A percentile compares a stretch with the other conserved stretches of the same genome.
Conservation (phyloP, 495 filamentous ascomycete species). For the Pseudomonodictys pantanalensis region DNA sequence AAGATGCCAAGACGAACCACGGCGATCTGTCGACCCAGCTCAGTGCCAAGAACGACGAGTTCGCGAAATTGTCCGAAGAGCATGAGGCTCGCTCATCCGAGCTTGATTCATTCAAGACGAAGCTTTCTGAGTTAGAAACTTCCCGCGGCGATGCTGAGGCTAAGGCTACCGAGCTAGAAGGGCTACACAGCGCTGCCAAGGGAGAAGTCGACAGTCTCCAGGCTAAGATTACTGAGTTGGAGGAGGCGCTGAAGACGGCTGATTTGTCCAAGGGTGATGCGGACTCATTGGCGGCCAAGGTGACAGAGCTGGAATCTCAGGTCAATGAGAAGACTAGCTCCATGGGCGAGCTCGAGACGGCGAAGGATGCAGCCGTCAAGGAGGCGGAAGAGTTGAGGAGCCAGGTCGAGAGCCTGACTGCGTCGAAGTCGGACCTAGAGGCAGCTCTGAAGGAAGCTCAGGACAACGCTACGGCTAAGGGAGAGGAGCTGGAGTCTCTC, state of each 20-base stretch:
- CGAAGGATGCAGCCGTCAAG: background rate
- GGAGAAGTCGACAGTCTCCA: constrained; percentile 2
- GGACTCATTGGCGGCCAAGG: background rate
- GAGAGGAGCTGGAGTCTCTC: background rate
- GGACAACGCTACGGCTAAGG: background rate
- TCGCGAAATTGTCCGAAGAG: background rate
- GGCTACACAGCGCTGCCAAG: no score
- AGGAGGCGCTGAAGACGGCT: background rate
- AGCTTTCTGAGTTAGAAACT: background rate
- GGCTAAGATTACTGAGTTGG: constrained; percentile 9
- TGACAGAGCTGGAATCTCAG: constrained; percentile 11
- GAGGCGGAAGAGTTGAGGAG: background rate
- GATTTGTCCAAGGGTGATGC: background rate
- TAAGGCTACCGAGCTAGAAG: no score
- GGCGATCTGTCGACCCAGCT: background rate
- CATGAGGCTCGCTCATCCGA: background rate
- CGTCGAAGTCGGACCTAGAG: background rate
- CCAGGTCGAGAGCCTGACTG: background rate
- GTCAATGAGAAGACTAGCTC: constrained; percentile 50
- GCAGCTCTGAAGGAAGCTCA: background rate
- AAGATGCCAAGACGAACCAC: background rate
- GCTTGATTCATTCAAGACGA: constrained; percentile 3
- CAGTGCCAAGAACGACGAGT: background rate
- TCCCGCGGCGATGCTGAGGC: background rate
- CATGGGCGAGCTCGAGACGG: constrained; percentile 46